Evolutionary conservation across 306 rosid species (phyloP).

Genomic region (Benincasa hispida): DNA sequence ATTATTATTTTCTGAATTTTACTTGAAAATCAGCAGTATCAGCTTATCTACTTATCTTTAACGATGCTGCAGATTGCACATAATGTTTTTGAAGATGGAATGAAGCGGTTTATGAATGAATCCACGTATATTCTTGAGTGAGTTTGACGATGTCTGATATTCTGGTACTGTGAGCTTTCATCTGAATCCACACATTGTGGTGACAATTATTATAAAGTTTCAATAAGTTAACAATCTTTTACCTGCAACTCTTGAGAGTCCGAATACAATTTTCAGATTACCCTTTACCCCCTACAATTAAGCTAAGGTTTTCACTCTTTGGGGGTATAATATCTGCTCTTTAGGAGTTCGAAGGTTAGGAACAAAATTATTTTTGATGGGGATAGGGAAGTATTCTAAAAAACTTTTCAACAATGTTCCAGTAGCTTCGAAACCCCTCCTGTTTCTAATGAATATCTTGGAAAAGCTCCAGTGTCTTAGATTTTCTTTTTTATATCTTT

Average conservation of each 20-base stretch:
- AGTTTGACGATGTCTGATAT: conserved; percentile 28
- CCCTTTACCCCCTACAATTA: neutral
- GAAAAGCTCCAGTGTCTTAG: neutral
- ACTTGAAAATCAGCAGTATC: neutral
- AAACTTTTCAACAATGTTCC: neutral
- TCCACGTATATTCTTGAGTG: conserved; percentile 92
- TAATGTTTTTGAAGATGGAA: conserved; percentile 86
- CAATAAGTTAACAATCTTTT: neutral
- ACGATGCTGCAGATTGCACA: conserved; percentile 73
- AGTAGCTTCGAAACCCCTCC: neutral
- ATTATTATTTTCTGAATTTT: too few relatives aligned
- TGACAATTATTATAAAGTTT: neutral
- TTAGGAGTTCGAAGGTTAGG: neutral
- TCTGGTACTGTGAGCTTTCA: neutral
- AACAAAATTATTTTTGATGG: neutral
- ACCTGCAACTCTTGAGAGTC: neutral
- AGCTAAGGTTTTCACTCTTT: neutral
- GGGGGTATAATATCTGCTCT: neutral
- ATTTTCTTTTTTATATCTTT: neutral
- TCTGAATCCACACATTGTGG: neutral
- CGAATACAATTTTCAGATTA: neutral
- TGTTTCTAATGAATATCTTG: neutral
- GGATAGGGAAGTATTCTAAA: neutral
- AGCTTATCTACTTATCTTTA: neutral
- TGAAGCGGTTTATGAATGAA: conserved; percentile 83